Conservation (phyloP, 78 protist genomes). For the Paratrimastix pyriformis region DNA sequence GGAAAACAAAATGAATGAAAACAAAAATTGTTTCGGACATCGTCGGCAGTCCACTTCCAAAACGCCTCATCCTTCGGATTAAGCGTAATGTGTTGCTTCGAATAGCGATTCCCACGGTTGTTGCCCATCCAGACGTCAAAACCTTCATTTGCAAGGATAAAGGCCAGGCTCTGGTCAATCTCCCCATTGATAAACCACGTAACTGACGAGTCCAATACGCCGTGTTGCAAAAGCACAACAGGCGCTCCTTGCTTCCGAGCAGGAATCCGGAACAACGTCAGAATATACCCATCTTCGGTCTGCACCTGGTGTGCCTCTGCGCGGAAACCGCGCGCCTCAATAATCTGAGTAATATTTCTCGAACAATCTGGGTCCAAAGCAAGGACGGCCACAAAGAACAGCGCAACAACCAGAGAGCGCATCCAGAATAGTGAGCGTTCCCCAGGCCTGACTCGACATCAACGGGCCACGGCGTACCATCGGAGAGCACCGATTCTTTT, state of each 20-base stretch:
- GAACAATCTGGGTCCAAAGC: too few relatives aligned
- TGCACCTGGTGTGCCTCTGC: slow-evolving; percentile 42
- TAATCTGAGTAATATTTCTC: not conserved
- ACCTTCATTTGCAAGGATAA: slow-evolving; percentile 49
- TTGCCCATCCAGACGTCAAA: slow-evolving; percentile 67
- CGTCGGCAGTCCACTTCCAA: slow-evolving; percentile 45
- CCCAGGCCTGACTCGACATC: too few relatives aligned
- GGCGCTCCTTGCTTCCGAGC: slow-evolving; percentile 7
- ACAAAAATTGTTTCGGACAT: too few relatives aligned
- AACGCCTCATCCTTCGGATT: slow-evolving; percentile 17
- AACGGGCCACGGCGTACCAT: too few relatives aligned
- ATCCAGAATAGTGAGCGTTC: too few relatives aligned
- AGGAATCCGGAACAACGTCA: slow-evolving; percentile 43
- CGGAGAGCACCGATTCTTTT: too few relatives aligned
- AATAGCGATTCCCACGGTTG: slow-evolving; percentile 49
- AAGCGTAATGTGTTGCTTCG: slow-evolving; percentile 23
- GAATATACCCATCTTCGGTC: slow-evolving; percentile 42
- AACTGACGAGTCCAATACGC: too few relatives aligned
- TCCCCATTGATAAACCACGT: too few relatives aligned
- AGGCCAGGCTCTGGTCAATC: slow-evolving; percentile 27
- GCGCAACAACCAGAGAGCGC: too few relatives aligned
- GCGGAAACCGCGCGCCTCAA: slow-evolving; percentile 41
- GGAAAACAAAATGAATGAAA: too few relatives aligned
- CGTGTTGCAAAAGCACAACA: slow-evolving; percentile 29
- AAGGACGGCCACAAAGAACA: too few relatives aligned